These are phyloP conservation scores for Lyophyllum semitale DNA, from an alignment of 768 basidiomycete genomes.

Conservation along the genomic window DNA sequence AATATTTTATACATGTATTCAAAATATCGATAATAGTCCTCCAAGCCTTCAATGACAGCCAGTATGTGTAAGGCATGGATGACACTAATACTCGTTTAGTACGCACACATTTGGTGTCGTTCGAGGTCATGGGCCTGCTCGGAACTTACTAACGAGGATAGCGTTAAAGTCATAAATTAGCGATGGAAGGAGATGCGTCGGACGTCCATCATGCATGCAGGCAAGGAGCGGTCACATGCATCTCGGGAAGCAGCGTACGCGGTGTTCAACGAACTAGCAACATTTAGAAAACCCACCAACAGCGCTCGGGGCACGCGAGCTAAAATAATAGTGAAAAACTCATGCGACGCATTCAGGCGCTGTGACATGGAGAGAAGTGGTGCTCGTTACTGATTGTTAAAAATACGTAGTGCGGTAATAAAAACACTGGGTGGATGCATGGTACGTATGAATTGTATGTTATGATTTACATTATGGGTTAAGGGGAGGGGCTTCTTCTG, in stretches of 20 bases:
- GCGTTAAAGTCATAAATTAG: background rate
- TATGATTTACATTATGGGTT: slow-evolving; percentile 14
- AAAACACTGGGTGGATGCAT: slow-evolving; percentile 2
- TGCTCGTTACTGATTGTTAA: slow-evolving; percentile 12
- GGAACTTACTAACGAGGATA: background rate
- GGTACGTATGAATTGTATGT: slow-evolving; percentile 7
- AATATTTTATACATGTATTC: background rate
- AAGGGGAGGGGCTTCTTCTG: background rate
- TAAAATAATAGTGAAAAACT: too few relatives aligned
- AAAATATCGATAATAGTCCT: background rate
- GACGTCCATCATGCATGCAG: background rate
- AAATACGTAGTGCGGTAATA: slow-evolving; percentile 9
- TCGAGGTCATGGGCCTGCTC: too few relatives aligned
- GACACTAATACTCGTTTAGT: too few relatives aligned
- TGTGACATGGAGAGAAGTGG: background rate
- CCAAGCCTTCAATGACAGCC: background rate
- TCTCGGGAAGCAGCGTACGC: background rate
- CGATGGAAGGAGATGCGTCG: slow-evolving; percentile 8
- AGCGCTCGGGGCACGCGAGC: too few relatives aligned
- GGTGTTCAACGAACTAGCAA: background rate
- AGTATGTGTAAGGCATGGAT: background rate
- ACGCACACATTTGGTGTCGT: too few relatives aligned
- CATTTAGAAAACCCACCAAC: background rate
- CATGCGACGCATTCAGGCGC: too few relatives aligned
- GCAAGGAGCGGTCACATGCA: background rate